Conservation (phyloP, 1,139 yeast species). For the Arxiozyma heterogenica region DNA sequence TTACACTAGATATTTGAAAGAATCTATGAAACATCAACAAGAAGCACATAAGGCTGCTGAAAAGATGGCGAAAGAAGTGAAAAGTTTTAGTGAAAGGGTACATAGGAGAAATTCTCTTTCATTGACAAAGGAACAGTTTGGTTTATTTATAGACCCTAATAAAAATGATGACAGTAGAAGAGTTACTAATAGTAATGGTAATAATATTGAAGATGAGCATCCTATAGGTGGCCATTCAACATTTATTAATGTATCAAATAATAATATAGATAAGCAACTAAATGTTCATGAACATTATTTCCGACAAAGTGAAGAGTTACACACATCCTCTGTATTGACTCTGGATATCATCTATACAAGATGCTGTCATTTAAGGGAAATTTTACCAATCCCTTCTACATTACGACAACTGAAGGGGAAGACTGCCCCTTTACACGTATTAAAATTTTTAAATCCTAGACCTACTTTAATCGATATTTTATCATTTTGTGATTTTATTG, state of each 20-base stretch:
- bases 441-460: conserved; percentile 76
- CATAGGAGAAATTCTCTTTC: conserved; percentile 1
- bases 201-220: conserved; percentile 15
- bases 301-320: conserved; percentile 6
- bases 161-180: conserved; percentile 34
- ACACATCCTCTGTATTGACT: conserved; percentile 33
- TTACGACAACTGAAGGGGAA: conserved; percentile 68
- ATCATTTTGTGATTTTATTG: conserved; percentile 79
- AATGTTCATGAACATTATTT: conserved; percentile 63
- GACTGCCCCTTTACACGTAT: conserved; percentile 61
- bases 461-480: conserved; percentile 86
- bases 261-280: conserved; percentile 52
- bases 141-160: conserved; percentile 34
- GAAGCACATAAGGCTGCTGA: conserved; percentile 66
- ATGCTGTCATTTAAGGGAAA: conserved; percentile 67
- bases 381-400: conserved; percentile 68
- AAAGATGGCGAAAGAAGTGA: conserved; percentile 55
- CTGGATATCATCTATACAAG: conserved; percentile 64
- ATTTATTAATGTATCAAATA: conserved; percentile 18
- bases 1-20: conserved; percentile 44
- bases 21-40: conserved; percentile 60
- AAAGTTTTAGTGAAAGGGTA: conserved; percentile 26
- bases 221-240: conserved; percentile 12
- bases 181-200: conserved; percentile 24
- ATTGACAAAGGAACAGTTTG: conserved; percentile 9